Percentiles rank a stretch among this genome's conserved stretches.
phyloP scores from a whole-genome alignment of 306 rosid genomes.

The Pyrus bretschneideri region DNA sequence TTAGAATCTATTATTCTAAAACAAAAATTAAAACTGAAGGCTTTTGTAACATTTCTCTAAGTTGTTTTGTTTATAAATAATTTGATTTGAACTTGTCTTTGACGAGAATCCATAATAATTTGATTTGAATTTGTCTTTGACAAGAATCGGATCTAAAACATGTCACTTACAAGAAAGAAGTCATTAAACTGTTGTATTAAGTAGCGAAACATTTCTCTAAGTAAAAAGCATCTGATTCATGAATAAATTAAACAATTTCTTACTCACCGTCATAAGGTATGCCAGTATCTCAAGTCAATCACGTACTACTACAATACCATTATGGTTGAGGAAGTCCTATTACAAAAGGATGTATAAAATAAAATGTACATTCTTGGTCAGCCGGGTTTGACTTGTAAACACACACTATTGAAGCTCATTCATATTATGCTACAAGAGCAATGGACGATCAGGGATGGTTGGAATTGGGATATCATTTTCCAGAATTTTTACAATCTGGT shows the following conservation, averaged over 20 bases:
- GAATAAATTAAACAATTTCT: neutral
- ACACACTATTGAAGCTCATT: neutral
- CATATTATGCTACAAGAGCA: neutral
- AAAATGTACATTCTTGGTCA: neutral
- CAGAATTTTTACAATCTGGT: slow-evolving; percentile 22
- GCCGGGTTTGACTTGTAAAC: neutral
- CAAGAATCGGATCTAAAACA: no score
- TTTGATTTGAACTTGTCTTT: no score
- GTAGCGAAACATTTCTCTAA: neutral
- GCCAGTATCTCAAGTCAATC: no score
- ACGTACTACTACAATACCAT: neutral
- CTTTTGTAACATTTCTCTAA: no score
- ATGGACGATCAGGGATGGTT: slow-evolving; percentile 8
- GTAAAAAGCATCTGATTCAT: neutral
- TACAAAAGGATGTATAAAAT: neutral
- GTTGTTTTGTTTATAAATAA: no score
- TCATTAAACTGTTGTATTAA: no score
- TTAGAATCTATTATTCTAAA: no score
- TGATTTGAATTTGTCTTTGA: no score
- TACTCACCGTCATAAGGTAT: neutral
- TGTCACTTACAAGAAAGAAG: no score
- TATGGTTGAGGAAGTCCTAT: neutral
- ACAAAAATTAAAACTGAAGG: no score
- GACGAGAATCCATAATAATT: no score
- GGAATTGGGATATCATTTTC: slow-evolving; percentile 13